Evolutionary conservation across 2,329 filamentous ascomycete species (phyloP).

Genomic region (Periconia digitata): DNA sequence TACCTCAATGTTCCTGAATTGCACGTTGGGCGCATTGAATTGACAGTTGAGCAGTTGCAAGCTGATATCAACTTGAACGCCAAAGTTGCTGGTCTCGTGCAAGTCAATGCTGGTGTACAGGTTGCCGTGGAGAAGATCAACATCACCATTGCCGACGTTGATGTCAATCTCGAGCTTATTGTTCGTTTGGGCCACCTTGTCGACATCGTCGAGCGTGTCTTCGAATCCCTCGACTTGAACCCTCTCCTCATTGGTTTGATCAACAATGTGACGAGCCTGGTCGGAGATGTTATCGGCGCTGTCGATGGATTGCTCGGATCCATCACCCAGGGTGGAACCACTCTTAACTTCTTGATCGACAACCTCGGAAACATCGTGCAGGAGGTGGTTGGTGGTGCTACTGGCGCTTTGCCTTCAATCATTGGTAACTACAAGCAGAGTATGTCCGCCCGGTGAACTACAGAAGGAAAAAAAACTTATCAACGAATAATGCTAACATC

Average conservation of each 20-base stretch:
- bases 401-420: slow-evolving; percentile 52
- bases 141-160: slow-evolving; percentile 63
- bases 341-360: slow-evolving; percentile 60
- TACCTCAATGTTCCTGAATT: slow-evolving; percentile 60
- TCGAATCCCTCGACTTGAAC: slow-evolving; percentile 62
- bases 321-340: slow-evolving; percentile 58
- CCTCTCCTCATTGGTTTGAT: slow-evolving; percentile 60
- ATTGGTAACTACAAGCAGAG: slow-evolving; percentile 58
- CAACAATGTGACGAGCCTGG: slow-evolving; percentile 56
- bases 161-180: slow-evolving; percentile 61
- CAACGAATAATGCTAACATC: background rate
- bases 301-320: slow-evolving; percentile 62
- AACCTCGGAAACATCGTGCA: slow-evolving; percentile 66
- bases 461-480: too few relatives aligned
- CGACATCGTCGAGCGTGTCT: slow-evolving; percentile 62
- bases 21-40: slow-evolving; percentile 61
- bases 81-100: slow-evolving; percentile 60
- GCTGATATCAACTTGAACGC: slow-evolving; percentile 64
- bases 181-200: slow-evolving; percentile 63
- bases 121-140: slow-evolving; percentile 56
- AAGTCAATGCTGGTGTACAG: slow-evolving; percentile 53
- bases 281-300: slow-evolving; percentile 57
- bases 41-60: slow-evolving; percentile 60
- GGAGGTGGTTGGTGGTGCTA: slow-evolving; percentile 54
- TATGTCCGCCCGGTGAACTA: slow-evolving; percentile 8